Evolutionary conservation across 2,329 filamentous ascomycete species (phyloP).

Genomic region (Penicillium paneum): DNA sequence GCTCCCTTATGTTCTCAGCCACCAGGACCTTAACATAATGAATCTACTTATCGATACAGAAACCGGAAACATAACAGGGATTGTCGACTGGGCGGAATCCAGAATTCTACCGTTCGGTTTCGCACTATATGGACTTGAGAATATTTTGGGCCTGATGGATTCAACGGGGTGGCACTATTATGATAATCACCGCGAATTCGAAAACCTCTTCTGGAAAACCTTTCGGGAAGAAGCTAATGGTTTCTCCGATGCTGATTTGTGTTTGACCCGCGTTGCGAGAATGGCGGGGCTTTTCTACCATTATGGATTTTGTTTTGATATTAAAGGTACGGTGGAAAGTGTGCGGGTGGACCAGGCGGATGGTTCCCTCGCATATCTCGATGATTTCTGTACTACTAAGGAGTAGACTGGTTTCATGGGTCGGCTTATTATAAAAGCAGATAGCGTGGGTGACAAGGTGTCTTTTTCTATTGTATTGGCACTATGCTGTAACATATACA

Average conservation of each 20-base stretch:
- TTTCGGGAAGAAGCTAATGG: constrained; percentile 11
- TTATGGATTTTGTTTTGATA: constrained; percentile 17
- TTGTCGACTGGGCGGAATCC: constrained; percentile 25
- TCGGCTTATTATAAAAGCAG: neutral
- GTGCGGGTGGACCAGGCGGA: constrained; percentile 13
- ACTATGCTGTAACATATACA: no score
- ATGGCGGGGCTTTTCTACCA: constrained; percentile 19
- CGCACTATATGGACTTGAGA: constrained; percentile 22
- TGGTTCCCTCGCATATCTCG: constrained; percentile 18
- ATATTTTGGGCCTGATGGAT: constrained; percentile 16
- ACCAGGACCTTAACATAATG: constrained; percentile 12
- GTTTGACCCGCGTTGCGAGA: constrained; percentile 12
- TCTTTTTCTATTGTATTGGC: no score
- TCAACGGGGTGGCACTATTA: constrained; percentile 17
- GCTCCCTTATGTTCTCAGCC: constrained; percentile 12
- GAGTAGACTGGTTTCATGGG: constrained; percentile 10
- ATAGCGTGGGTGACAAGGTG: no score
- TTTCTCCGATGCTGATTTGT: constrained; percentile 12
- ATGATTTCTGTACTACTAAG: constrained; percentile 18
- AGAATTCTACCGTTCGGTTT: constrained; percentile 26
- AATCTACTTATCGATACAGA: constrained; percentile 8
- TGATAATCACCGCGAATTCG: constrained; percentile 9
- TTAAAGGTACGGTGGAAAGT: constrained; percentile 10
- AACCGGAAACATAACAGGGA: constrained; percentile 19
- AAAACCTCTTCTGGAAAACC: constrained; percentile 15